Conservation (phyloP, 2,329 filamentous ascomycete species). For the Sporothrix brasiliensis region DNA sequence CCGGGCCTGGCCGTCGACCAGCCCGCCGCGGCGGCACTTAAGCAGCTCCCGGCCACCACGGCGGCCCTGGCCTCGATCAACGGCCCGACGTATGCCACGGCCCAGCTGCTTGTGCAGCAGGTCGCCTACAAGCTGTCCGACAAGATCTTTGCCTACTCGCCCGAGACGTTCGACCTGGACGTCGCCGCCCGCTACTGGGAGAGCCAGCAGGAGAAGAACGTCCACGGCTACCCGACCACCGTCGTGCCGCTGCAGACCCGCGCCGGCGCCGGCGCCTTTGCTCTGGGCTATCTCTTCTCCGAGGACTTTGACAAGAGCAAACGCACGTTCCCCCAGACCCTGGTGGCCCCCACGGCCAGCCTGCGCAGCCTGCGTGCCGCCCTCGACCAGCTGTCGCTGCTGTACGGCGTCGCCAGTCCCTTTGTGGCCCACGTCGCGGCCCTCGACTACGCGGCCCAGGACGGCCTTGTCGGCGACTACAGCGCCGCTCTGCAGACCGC, state of each 20-base stretch:
- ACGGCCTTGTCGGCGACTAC: conserved; percentile 85
- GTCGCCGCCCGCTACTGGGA: conserved; percentile 79
- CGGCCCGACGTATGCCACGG: conserved; percentile 89
- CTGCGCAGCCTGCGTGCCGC: conserved; percentile 78
- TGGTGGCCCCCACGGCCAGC: conserved; percentile 83
- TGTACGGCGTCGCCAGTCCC: conserved; percentile 90
- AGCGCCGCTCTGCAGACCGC: conserved; percentile 75
- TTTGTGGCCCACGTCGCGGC: conserved; percentile 92
- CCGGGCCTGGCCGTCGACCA: conserved; percentile 29
- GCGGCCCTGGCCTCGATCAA: conserved; percentile 62
- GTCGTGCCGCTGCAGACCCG: conserved; percentile 84
- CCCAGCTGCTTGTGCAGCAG: conserved; percentile 92
- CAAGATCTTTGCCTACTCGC: conserved; percentile 96
- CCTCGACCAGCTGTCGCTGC: conserved; percentile 85
- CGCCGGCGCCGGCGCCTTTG: conserved; percentile 84
- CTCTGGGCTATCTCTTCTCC: conserved; percentile 96
- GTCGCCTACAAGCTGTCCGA: conserved; percentile 93
- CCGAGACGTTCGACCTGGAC: conserved; percentile 90
- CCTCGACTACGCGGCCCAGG: conserved; percentile 72
- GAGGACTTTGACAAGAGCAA: conserved; percentile 93
- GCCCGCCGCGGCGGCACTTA: conserved; percentile 38
- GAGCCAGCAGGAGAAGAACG: conserved; percentile 70
- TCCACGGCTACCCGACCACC: conserved; percentile 76
- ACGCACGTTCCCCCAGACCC: conserved; percentile 86
- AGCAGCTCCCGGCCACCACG: conserved; percentile 54